Evolutionary conservation across 2,329 filamentous ascomycete genomes (phyloP).

Genomic region (Fusarium dlaminii): DNA sequence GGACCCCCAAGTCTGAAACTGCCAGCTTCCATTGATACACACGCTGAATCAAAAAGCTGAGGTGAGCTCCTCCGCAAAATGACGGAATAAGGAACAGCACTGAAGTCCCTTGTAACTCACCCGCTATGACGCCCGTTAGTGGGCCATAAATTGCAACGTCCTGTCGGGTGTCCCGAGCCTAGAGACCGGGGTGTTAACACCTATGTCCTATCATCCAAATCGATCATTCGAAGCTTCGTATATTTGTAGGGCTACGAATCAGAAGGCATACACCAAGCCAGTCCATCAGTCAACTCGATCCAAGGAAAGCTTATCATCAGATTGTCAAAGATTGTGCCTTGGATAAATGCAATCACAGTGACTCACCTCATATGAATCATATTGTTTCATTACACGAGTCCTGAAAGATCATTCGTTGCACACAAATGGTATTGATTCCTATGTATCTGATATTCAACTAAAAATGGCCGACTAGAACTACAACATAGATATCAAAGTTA

Average conservation of each 20-base stretch:
- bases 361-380: neutral
- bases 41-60: conserved; percentile 13
- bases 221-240: neutral
- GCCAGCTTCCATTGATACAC: conserved; percentile 1
- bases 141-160: conserved; percentile 11
- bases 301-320: neutral
- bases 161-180: neutral
- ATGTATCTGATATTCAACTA: neutral
- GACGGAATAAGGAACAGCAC: conserved; percentile 20
- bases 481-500: neutral
- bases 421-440: neutral
- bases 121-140: conserved; percentile 31
- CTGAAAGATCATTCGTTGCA: neutral
- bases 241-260: neutral
- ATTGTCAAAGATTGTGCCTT: neutral
- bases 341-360: neutral
- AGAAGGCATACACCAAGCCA: neutral
- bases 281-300: neutral
- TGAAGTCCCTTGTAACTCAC: conserved; percentile 18
- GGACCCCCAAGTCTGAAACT: conserved; percentile 9
- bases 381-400: neutral
- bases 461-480: neutral
- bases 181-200: neutral
- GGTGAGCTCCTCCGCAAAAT: conserved; percentile 29
- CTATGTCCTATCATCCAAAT: neutral